A percentile compares a stretch with the other conserved stretches of the same genome.
These are phyloP conservation scores for Picocystis sp. DNA, from an alignment of 163 green algal genomes.

Conservation along the genomic window DNA sequence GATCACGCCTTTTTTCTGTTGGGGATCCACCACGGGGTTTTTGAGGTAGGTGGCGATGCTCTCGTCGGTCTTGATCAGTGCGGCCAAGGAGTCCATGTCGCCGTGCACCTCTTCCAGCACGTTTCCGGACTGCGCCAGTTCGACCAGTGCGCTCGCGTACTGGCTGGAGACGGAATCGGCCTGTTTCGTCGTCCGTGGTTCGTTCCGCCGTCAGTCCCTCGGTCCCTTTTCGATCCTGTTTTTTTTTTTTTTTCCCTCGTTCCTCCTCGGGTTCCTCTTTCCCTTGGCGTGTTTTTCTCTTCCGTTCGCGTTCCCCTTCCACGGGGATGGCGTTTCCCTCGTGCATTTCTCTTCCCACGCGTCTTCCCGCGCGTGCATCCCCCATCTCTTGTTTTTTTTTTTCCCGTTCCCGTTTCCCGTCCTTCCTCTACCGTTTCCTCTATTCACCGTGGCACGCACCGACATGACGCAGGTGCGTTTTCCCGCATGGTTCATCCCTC, in stretches of 20 bases:
- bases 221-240: constrained; percentile 4
- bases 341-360: no score
- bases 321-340: no score
- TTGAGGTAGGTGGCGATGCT: constrained; percentile 53
- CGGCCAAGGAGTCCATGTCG: constrained; percentile 50
- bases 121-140: constrained; percentile 49
- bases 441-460: no score
- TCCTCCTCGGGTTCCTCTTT: no score
- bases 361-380: no score
- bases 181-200: no score
- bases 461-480: no score
- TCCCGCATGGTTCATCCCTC: no score
- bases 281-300: constrained; percentile 3
- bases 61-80: constrained; percentile 39
- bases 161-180: constrained; percentile 34
- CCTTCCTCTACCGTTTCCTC: no score
- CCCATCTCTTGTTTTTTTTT: no score
- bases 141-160: constrained; percentile 82
- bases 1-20: constrained; percentile 80
- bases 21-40: constrained; percentile 56
- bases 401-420: no score
- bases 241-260: constrained; percentile 11
- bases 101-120: constrained; percentile 42
- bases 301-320: no score
- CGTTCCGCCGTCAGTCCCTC: constrained; percentile 20